phyloP scores from a whole-genome alignment of 108 stramenopile species.

The Aurantiochytrium sp. region DNA sequence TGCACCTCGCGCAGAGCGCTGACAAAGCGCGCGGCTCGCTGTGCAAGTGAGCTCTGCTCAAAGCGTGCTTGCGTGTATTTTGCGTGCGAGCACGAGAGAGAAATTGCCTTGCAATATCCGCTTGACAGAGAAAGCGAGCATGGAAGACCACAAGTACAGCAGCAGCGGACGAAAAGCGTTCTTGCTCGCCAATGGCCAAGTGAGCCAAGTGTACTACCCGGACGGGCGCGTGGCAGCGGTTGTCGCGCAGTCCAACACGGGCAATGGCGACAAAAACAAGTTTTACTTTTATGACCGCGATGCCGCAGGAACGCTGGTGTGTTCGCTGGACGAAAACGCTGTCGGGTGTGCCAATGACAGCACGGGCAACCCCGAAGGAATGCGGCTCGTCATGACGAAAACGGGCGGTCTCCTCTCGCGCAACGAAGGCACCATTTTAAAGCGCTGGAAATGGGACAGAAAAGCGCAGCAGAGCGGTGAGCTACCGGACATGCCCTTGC shows the following conservation, averaged over 20 bases:
- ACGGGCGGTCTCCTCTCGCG: not conserved
- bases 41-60: too few species aligned
- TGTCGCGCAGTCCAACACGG: not conserved
- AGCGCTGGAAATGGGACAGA: slow-evolving; percentile 16
- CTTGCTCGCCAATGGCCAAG: not conserved
- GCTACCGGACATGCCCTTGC: not conserved
- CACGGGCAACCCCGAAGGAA: not conserved
- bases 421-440: not conserved
- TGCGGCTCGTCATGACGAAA: not conserved
- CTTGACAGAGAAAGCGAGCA: too few species aligned
- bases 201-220: not conserved
- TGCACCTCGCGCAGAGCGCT: too few species aligned
- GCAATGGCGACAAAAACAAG: not conserved
- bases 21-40: too few species aligned
- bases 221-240: not conserved
- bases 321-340: not conserved
- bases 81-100: not conserved
- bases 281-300: slow-evolving; percentile 9
- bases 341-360: not conserved
- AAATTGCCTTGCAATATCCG: not conserved
- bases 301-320: not conserved
- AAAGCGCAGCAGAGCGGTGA: not conserved
- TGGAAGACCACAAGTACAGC: not conserved
- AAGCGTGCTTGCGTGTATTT: not conserved
- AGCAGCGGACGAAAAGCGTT: not conserved